phyloP scores from a whole-genome alignment of 2,329 filamentous ascomycete species.

The Geoglossum cookeanum region DNA sequence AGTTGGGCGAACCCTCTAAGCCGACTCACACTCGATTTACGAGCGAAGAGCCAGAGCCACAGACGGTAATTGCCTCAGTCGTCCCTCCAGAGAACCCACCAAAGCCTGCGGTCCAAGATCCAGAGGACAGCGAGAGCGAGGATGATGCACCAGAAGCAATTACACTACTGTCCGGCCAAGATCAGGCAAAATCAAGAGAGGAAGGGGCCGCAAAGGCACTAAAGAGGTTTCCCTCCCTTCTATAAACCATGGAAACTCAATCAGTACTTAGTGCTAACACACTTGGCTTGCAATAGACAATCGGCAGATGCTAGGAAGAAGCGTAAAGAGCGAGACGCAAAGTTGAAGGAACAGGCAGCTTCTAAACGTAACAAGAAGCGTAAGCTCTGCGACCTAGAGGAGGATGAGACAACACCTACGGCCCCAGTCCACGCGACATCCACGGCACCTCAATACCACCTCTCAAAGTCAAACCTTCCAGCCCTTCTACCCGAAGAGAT shows the following conservation, averaged over 20 bases:
- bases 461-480: conserved; percentile 23
- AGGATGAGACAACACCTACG: not conserved
- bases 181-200: not conserved
- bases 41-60: conserved; percentile 21
- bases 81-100: conserved; percentile 8
- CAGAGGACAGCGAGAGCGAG: conserved; percentile 8
- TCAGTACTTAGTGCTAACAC: conserved; percentile 4
- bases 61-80: conserved; percentile 10
- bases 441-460: not conserved
- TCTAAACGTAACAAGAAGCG: not conserved
- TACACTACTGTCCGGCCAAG: not conserved
- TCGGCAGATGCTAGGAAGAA: conserved; percentile 1
- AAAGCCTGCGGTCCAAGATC: conserved; percentile 4
- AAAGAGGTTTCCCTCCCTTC: conserved; percentile 3
- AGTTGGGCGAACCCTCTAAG: conserved; percentile 4
- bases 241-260: conserved; percentile 4
- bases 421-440: not conserved
- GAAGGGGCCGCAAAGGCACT: conserved; percentile 1
- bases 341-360: conserved; percentile 5
- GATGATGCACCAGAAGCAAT: conserved; percentile 8
- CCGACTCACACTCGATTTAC: conserved; percentile 22
- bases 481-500: conserved; percentile 32
- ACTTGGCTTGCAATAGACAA: not conserved
- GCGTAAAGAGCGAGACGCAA: conserved; percentile 1
- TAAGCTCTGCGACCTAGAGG: conserved; percentile 10